Evolutionary conservation across 2,329 filamentous ascomycete species (phyloP).

Genomic region (Cladosporium sp.): DNA sequence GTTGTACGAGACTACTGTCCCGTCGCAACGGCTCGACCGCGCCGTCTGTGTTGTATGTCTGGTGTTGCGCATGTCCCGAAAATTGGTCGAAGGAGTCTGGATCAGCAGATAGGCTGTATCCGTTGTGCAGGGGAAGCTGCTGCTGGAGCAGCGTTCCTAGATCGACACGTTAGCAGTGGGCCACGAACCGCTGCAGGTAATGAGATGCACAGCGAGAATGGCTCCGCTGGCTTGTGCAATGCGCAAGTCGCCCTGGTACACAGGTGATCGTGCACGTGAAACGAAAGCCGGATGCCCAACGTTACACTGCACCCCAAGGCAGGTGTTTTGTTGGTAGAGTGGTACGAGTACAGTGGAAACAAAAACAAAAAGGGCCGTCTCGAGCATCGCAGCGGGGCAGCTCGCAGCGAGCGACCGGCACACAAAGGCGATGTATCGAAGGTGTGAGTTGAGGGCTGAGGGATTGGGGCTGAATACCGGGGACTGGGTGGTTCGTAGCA

Average conservation of each 20-base stretch:
- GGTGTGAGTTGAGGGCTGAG: background rate
- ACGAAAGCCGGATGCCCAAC: conserved; percentile 19
- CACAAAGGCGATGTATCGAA: background rate
- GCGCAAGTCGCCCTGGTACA: conserved; percentile 3
- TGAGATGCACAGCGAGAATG: conserved; percentile 13
- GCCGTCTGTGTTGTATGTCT: conserved; percentile 36
- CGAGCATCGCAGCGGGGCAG: conserved; percentile 2
- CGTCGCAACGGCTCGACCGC: conserved; percentile 49
- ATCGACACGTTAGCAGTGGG: conserved; percentile 40
- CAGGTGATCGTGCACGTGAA: conserved; percentile 19
- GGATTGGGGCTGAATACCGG: conserved; percentile 2
- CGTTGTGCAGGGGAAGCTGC: conserved; percentile 37
- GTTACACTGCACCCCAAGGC: conserved; percentile 20
- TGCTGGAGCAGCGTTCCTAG: conserved; percentile 43
- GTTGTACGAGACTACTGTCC: conserved; percentile 46
- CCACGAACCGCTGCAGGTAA: conserved; percentile 14
- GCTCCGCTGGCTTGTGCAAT: conserved; percentile 1
- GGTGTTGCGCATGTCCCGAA: conserved; percentile 43
- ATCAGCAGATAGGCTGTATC: conserved; percentile 41
- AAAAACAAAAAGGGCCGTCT: conserved; percentile 10
- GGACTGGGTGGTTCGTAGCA: conserved; percentile 13
- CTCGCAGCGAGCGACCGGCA: background rate
- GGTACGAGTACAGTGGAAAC: background rate
- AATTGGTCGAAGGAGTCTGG: conserved; percentile 45
- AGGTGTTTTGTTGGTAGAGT: conserved; percentile 7